These are phyloP conservation scores for Rosa chinensis DNA, from an alignment of 306 rosid genomes.

Conservation along the genomic window DNA sequence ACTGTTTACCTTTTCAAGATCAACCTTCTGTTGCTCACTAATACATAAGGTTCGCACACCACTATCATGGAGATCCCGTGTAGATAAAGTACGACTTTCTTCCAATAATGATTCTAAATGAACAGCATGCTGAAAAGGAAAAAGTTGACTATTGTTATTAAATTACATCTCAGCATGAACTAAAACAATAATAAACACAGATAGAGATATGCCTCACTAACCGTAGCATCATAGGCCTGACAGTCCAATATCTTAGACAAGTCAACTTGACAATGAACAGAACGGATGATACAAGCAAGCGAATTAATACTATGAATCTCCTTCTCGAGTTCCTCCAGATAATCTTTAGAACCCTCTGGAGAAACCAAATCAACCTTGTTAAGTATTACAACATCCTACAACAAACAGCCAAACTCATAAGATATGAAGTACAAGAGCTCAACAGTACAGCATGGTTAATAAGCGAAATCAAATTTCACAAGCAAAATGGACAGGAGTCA, in stretches of 20 bases:
- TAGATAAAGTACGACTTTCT: constrained; percentile 57
- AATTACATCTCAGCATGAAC: constrained; percentile 19
- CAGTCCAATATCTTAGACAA: constrained; percentile 72
- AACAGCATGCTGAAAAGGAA: constrained; percentile 54
- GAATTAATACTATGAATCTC: constrained; percentile 81
- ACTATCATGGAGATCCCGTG: constrained; percentile 66
- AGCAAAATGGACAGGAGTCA: neutral
- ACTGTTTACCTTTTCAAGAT: constrained; percentile 71
- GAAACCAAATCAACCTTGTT: constrained; percentile 97
- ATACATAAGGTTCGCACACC: constrained; percentile 88
- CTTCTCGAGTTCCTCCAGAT: constrained; percentile 71
- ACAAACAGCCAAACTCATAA: constrained; percentile 38
- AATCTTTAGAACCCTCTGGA: constrained; percentile 56
- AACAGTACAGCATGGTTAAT: neutral
- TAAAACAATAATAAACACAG: constrained; percentile 13
- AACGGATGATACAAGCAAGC: constrained; percentile 69
- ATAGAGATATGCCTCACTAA: constrained; percentile 32
- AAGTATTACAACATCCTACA: constrained; percentile 88
- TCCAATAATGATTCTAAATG: constrained; percentile 72
- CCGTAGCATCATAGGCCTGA: constrained; percentile 68
- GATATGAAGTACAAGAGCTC: constrained; percentile 14
- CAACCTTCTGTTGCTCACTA: constrained; percentile 44
- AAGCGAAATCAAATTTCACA: neutral
- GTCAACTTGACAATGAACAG: constrained; percentile 82
- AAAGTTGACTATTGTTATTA: neutral